These are phyloP conservation scores for Brasilioporus rufonigricans DNA, from an alignment of 768 basidiomycete genomes.

Conservation along the genomic window DNA sequence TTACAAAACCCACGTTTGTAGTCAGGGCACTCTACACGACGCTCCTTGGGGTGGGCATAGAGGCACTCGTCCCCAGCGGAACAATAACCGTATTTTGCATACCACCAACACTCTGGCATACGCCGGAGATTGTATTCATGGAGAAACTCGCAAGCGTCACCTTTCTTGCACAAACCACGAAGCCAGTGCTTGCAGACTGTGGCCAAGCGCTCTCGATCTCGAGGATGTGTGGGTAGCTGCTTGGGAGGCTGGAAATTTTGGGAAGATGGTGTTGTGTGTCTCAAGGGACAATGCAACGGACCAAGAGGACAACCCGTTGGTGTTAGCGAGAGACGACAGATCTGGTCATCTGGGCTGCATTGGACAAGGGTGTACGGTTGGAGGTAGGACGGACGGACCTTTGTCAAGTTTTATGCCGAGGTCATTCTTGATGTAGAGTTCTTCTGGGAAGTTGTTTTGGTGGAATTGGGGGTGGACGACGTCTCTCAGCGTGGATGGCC, in stretches of 20 bases:
- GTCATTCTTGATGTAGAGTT: constrained; percentile 77
- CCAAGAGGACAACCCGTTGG: constrained; percentile 87
- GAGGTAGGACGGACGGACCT: constrained; percentile 43
- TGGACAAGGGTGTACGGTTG: neutral
- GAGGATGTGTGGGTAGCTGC: constrained; percentile 76
- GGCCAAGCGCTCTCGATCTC: constrained; percentile 77
- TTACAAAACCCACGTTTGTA: constrained; percentile 96
- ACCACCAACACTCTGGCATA: constrained; percentile 99
- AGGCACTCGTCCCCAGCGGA: constrained; percentile 96
- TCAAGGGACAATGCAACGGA: constrained; percentile 85
- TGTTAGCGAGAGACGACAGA: constrained; percentile 82
- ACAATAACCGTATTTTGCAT: constrained; percentile 96
- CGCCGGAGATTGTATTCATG: constrained; percentile 97
- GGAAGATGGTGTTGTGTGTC: constrained; percentile 86
- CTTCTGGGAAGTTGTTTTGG: constrained; percentile 85
- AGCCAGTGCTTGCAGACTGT: constrained; percentile 99
- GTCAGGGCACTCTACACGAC: constrained; percentile 90
- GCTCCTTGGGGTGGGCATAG: constrained; percentile 92
- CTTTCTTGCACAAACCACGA: constrained; percentile 96
- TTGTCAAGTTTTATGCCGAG: constrained; percentile 88
- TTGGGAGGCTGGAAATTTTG: constrained; percentile 90
- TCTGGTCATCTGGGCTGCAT: constrained; percentile 74
- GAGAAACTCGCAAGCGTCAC: constrained; percentile 95
- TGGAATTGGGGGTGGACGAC: constrained; percentile 89
- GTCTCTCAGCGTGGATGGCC: constrained; percentile 60